A percentile compares a stretch with the other conserved stretches of the same genome.
Evolutionary conservation across 2,329 filamentous ascomycete species (phyloP).

Genomic region (Phyllosticta capitalensis): DNA sequence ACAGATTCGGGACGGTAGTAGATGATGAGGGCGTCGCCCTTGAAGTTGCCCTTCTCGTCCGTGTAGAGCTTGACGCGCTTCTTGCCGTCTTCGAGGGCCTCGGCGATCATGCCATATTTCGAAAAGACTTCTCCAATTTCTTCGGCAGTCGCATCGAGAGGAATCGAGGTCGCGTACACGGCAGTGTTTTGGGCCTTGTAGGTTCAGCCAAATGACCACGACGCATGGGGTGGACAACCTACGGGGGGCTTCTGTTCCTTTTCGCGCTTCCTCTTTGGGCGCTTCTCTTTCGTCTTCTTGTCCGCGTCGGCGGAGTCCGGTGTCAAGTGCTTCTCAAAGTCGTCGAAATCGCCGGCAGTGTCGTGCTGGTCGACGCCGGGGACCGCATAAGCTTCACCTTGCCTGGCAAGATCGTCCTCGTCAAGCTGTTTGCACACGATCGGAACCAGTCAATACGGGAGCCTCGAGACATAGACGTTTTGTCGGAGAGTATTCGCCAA

Average conservation of each 20-base stretch:
- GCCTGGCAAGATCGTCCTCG: slow-evolving; percentile 50
- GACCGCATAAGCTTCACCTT: slow-evolving; percentile 52
- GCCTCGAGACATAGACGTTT: slow-evolving; percentile 5
- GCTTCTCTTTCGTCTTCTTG: neutral
- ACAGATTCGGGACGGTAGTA: slow-evolving; percentile 97
- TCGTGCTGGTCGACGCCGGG: slow-evolving; percentile 36
- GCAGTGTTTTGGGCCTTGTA: slow-evolving; percentile 9
- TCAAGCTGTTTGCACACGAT: slow-evolving; percentile 40
- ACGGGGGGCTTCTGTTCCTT: slow-evolving; percentile 17
- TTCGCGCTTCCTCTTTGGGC: neutral
- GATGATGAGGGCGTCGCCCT: slow-evolving; percentile 85
- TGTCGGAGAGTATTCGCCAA: slow-evolving; percentile 1
- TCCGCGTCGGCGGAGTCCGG: slow-evolving; percentile 3
- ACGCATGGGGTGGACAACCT: slow-evolving; percentile 20
- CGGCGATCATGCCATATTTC: slow-evolving; percentile 83
- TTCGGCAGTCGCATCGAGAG: slow-evolving; percentile 63
- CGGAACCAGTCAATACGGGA: slow-evolving; percentile 23
- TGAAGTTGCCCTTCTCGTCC: slow-evolving; percentile 73
- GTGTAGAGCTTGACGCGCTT: slow-evolving; percentile 91
- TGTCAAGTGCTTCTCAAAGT: neutral
- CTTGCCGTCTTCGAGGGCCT: slow-evolving; percentile 80
- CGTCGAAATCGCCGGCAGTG: neutral
- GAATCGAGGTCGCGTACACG: slow-evolving; percentile 84
- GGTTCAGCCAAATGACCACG: neutral
- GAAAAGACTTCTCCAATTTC: slow-evolving; percentile 81